phyloP scores from a whole-genome alignment of 805 yeast genomes.

The Saccharomycopsis sp. region DNA sequence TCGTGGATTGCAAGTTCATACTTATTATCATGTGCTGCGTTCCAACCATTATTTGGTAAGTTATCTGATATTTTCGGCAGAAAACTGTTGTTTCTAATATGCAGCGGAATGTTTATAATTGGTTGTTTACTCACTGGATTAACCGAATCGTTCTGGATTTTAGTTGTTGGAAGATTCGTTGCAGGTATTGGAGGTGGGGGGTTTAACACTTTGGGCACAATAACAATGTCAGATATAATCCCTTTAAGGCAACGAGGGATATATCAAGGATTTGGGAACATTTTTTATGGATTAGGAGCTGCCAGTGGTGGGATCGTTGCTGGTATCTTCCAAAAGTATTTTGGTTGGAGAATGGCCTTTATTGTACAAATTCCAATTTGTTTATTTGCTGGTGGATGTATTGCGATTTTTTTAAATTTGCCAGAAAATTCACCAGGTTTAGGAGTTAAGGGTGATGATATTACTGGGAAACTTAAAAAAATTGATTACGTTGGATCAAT shows the following conservation, averaged over 20 bases:
- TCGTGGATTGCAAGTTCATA: slow-evolving; percentile 73
- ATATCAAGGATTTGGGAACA: slow-evolving; percentile 73
- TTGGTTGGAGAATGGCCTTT: slow-evolving; percentile 67
- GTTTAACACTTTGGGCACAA: slow-evolving; percentile 64
- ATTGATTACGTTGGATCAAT: slow-evolving; percentile 65
- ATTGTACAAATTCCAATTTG: slow-evolving; percentile 47
- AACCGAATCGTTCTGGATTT: slow-evolving; percentile 28
- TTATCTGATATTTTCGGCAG: slow-evolving; percentile 61
- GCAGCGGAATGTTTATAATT: slow-evolving; percentile 36
- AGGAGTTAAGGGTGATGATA: slow-evolving; percentile 37
- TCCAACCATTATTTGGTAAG: slow-evolving; percentile 70
- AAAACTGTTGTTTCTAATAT: slow-evolving; percentile 35
- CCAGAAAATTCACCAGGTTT: slow-evolving; percentile 48
- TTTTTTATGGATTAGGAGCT: slow-evolving; percentile 70
- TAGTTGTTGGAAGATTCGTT: slow-evolving; percentile 54
- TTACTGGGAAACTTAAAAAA: slow-evolving; percentile 42
- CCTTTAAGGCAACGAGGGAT: slow-evolving; percentile 70
- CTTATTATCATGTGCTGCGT: slow-evolving; percentile 60
- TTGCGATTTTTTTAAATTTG: slow-evolving; percentile 32
- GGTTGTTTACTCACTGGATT: slow-evolving; percentile 41
- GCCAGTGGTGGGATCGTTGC: slow-evolving; percentile 59
- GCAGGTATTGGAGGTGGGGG: slow-evolving; percentile 95
- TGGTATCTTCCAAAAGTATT: slow-evolving; percentile 43
- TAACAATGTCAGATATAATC: slow-evolving; percentile 69
- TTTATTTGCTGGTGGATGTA: slow-evolving; percentile 33